Evolutionary conservation across 1,284 basidiomycete genomes (phyloP).

Genomic region (Leccinum pachyderme): DNA sequence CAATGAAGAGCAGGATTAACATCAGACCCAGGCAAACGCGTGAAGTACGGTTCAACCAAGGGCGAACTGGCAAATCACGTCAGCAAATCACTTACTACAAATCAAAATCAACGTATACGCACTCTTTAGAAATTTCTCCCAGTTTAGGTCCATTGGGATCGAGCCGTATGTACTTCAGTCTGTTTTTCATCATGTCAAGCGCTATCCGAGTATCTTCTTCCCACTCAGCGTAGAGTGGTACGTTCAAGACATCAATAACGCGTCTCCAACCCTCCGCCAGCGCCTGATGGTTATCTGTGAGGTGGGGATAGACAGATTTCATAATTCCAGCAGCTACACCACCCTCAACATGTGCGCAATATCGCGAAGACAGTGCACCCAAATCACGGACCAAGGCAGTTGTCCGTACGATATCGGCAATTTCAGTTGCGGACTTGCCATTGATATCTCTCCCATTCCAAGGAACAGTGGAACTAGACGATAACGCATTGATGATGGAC

Average conservation of each 20-base stretch:
- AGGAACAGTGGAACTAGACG: slow-evolving; percentile 40
- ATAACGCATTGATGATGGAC: slow-evolving; percentile 51
- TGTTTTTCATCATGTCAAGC: slow-evolving; percentile 69
- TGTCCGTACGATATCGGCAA: slow-evolving; percentile 61
- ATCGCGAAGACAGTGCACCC: slow-evolving; percentile 63
- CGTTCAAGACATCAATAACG: slow-evolving; percentile 84
- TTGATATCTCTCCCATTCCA: slow-evolving; percentile 59
- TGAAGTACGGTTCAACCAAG: slow-evolving; percentile 88
- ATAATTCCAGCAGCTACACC: slow-evolving; percentile 65
- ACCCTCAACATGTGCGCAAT: slow-evolving; percentile 63
- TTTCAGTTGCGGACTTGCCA: slow-evolving; percentile 61
- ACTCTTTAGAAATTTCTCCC: slow-evolving; percentile 80
- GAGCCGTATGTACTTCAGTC: slow-evolving; percentile 78
- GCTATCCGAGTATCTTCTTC: slow-evolving; percentile 78
- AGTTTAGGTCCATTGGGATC: slow-evolving; percentile 82
- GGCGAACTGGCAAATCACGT: slow-evolving; percentile 56
- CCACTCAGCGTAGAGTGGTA: slow-evolving; percentile 83
- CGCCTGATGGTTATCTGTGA: slow-evolving; percentile 47
- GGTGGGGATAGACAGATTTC: slow-evolving; percentile 62
- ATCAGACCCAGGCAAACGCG: slow-evolving; percentile 63
- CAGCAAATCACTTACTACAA: not conserved
- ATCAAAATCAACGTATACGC: slow-evolving; percentile 8
- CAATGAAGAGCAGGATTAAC: slow-evolving; percentile 73
- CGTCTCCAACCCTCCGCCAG: slow-evolving; percentile 71
- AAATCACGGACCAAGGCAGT: slow-evolving; percentile 58